Evolutionary conservation across 2,329 filamentous ascomycete species (phyloP), one percentile per base, ranked within the genome.

Genomic region (Ascomycota sp.): DNA sequence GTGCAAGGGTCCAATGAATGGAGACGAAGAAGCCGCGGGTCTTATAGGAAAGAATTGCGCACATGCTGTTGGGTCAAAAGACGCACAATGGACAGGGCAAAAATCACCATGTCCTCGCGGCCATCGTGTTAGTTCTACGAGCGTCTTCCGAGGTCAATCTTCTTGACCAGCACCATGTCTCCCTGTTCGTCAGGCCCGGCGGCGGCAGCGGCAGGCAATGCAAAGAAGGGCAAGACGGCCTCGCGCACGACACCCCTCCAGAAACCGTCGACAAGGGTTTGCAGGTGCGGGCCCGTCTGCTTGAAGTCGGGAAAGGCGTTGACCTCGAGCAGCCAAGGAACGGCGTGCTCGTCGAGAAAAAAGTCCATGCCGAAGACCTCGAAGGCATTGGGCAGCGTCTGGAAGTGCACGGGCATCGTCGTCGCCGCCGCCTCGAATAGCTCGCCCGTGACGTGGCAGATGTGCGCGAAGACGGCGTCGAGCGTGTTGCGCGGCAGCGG

Each of bases 291-390:
- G 7, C 89, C 89, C 11, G 83, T 93, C 66, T 95, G 86, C 45
- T 68, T 73, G 46, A 95, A 95, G 55, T 98, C 89, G 8, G 89
- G 89, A 53, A 92, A 98, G 1, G 86, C 81, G 57, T 98, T 98
- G 21, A 92, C 69, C 57, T 98, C 89, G 33, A 98, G 57, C 43
- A 98, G 49, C 71, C 74, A 94, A 4, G 71, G 67, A 4, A 44
- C 61, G 0, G 70, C 74, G 7, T 48, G 43, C 1, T 47, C 61
- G 43, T 83, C 80, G 8, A 94, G 73, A 43, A 98, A 51, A 46
- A 89, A 98, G 48, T 98, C 89, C 25, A 95, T 52, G 0, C 89
- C 89, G 48, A 79, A 98, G 7, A 91, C 59, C 57, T 98, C 89
- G 46, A 95, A 95, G 0, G 76, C 80, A 48, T 91, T 86, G 1